phyloP scores from a whole-genome alignment of 306 rosid species.

The Malus orientalis region DNA sequence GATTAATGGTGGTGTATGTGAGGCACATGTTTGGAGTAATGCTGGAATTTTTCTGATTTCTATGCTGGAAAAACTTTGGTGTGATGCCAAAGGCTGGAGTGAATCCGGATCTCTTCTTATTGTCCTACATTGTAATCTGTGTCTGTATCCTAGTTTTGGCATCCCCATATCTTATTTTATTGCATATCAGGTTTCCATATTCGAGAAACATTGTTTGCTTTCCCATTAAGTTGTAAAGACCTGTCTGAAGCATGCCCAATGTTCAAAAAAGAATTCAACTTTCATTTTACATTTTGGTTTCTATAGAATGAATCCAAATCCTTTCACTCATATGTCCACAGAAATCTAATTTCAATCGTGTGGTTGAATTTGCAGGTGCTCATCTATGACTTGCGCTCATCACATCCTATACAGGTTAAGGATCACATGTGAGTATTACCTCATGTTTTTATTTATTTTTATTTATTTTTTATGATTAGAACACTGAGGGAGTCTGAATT shows the following conservation, averaged over 20 bases:
- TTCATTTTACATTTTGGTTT: neutral
- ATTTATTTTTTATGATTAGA: neutral
- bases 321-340: neutral
- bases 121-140: neutral
- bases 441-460: neutral
- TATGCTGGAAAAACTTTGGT: too few relatives aligned
- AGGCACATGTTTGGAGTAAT: too few relatives aligned
- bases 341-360: neutral
- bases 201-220: neutral
- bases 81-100: too few relatives aligned
- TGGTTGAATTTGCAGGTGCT: conserved; percentile 55
- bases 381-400: conserved; percentile 80
- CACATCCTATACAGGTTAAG: conserved; percentile 58
- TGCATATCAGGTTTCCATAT: neutral
- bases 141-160: neutral
- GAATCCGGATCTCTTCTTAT: too few relatives aligned
- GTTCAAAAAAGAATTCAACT: neutral
- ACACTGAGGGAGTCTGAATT: neutral
- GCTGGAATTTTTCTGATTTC: too few relatives aligned
- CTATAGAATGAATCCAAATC: neutral
- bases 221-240: neutral
- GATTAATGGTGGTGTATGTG: too few relatives aligned
- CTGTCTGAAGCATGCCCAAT: neutral
- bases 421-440: conserved; percentile 74
- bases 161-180: neutral